phyloP scores from a whole-genome alignment of 495 filamentous ascomycete species.

The Xylaria cubensis region DNA sequence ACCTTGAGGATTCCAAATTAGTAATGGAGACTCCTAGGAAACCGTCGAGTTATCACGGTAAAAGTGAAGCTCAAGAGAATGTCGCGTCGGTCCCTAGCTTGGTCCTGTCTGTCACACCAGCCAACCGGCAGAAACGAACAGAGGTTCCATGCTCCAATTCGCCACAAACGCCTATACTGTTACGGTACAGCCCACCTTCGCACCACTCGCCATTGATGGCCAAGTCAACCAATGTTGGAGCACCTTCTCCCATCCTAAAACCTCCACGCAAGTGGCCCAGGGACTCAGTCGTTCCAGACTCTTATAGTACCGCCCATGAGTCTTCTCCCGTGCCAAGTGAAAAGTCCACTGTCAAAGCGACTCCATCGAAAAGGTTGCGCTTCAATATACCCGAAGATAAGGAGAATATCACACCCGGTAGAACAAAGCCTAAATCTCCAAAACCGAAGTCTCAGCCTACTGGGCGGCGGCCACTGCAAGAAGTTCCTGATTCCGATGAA shows the following conservation, averaged over 20 bases:
- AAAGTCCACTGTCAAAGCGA: slow-evolving; percentile 27
- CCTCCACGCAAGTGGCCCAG: slow-evolving; percentile 37
- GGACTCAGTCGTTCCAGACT: slow-evolving; percentile 47
- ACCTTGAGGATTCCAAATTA: slow-evolving; percentile 35
- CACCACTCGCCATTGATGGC: slow-evolving; percentile 45
- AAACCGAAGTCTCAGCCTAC: slow-evolving; percentile 29
- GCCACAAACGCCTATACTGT: slow-evolving; percentile 45
- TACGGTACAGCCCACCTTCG: slow-evolving; percentile 35
- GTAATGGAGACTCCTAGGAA: slow-evolving; percentile 38
- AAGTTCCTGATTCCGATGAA: slow-evolving; percentile 47
- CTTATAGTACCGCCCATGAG: slow-evolving; percentile 45
- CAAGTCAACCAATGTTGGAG: slow-evolving; percentile 47
- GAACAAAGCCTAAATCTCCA: slow-evolving; percentile 32
- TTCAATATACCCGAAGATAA: slow-evolving; percentile 37
- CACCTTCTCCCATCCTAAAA: slow-evolving; percentile 37
- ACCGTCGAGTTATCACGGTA: background rate
- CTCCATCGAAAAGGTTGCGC: slow-evolving; percentile 32
- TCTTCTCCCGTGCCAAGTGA: slow-evolving; percentile 23
- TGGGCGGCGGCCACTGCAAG: slow-evolving; percentile 31
- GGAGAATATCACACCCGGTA: slow-evolving; percentile 40
- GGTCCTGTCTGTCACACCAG: slow-evolving; percentile 43
- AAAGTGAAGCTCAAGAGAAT: slow-evolving; percentile 18
- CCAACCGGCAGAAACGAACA: slow-evolving; percentile 40
- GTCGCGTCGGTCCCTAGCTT: slow-evolving; percentile 32
- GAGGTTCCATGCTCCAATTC: slow-evolving; percentile 52